Base-by-base conservation (phyloP, 208 protist genomes). In the Porcisia deanei region DNA sequence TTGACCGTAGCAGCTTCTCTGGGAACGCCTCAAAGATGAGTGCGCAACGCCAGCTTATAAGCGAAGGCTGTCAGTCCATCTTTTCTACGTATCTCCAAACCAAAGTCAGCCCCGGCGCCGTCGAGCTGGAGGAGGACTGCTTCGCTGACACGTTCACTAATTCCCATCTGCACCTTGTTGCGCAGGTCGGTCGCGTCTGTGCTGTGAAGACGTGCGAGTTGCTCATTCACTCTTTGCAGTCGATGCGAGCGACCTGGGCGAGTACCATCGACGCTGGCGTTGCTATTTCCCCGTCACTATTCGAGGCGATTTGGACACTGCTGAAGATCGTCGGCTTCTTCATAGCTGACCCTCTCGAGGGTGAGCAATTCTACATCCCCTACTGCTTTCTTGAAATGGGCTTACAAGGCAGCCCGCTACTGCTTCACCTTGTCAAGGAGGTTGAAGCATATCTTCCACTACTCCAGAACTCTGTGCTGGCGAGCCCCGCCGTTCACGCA, bases 301-400 rank as follows among this genome's bases (percentile, higher is more conserved):
- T 83, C 57, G 92, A 96, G 77, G 74, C 75, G 34, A 49, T 91
- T 41, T 94, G 90, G 92, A 75, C 88, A 22, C 69, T 92, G 22
- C 71, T 94, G n/a, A 90, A 83, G 52, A 59, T 94, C 25, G 74
- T 85, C 30, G 64, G 66, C 54, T 86, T 83, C 55, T 95, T 95
- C 67, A 76, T 97, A 25, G 85, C 86, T 0, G 93, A 97, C 63
- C 75, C 82, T 9, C 75, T 79, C 18, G 89, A 95, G 22, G 89
- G 91, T 45, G 93, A 97, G 80, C 73, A 88, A 60, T 76, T 88
- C n/a, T 91, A 73, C 70, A 89, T 94, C 65, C 93, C 93, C 3
- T 76, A 77, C 16, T 94, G 91, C 81, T 95, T 95, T 71, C 55
- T 82, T 4, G 77, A 81, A n/a, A 70, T 76, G 45, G 68, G 55